Percentiles rank a stretch among this genome's conserved stretches.
These are phyloP conservation scores for Austroboletus novae-zelandiae DNA, from an alignment of 1,284 basidiomycete genomes.

Conservation along the genomic window DNA sequence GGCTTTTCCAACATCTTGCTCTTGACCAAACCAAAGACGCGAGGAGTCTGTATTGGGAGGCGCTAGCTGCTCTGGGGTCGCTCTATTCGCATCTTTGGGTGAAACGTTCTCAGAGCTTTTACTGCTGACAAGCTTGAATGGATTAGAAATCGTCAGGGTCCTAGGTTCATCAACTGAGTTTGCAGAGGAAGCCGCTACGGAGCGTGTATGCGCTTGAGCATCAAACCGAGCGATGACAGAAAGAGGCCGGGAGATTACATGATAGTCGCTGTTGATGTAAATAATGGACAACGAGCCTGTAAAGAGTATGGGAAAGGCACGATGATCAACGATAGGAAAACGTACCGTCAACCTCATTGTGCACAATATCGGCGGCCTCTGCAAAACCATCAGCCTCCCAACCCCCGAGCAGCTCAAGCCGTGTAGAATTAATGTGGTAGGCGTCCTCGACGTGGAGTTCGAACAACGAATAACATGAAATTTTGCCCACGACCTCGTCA, in stretches of 20 bases:
- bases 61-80: neutral
- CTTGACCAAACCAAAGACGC: conserved; percentile 27
- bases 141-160: conserved; percentile 45
- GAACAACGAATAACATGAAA: conserved; percentile 42
- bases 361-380: conserved; percentile 43
- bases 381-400: conserved; percentile 53
- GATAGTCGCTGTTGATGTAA: conserved; percentile 21
- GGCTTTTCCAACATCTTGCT: conserved; percentile 19
- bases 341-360: conserved; percentile 45
- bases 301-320: conserved; percentile 24
- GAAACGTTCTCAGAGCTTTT: conserved; percentile 33
- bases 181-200: conserved; percentile 16
- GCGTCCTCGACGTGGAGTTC: conserved; percentile 40
- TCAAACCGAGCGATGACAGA: conserved; percentile 29
- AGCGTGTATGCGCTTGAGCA: conserved; percentile 10
- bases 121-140: conserved; percentile 48
- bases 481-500: conserved; percentile 5
- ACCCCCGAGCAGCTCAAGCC: conserved; percentile 49
- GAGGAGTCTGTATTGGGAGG: conserved; percentile 15
- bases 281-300: conserved; percentile 26
- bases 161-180: conserved; percentile 23
- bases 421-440: conserved; percentile 36
- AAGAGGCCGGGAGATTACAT: conserved; percentile 34
- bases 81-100: conserved; percentile 19
- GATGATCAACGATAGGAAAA: conserved; percentile 1